A percentile compares a stretch with the other conserved stretches of the same genome.
Conservation (phyloP, 176 grass and related monocot species). For the Microstegium vimineum region DNA sequence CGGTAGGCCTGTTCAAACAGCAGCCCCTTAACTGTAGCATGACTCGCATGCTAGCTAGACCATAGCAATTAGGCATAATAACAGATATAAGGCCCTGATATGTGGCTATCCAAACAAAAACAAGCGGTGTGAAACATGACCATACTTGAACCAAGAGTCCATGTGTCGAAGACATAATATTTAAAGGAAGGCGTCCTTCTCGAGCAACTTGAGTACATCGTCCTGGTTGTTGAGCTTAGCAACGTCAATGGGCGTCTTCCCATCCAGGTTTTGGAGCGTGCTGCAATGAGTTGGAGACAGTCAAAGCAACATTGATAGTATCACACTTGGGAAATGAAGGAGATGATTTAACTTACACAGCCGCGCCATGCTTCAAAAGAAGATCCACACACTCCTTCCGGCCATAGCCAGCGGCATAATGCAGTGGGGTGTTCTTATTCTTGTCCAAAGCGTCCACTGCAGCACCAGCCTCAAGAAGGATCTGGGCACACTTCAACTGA, state of each 20-base stretch:
- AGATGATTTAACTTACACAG: conserved; percentile 68
- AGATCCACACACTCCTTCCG: conserved; percentile 80
- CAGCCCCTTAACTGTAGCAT: too few species aligned
- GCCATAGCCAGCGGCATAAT: conserved; percentile 87
- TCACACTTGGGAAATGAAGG: neutral
- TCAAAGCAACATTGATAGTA: neutral
- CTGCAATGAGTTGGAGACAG: conserved; percentile 29
- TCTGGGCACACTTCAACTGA: conserved; percentile 66
- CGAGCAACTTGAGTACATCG: conserved; percentile 78
- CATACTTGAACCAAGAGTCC: neutral
- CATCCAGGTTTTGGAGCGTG: conserved; percentile 81
- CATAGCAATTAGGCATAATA: too few species aligned
- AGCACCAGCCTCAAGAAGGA: conserved; percentile 70
- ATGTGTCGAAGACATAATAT: neutral
- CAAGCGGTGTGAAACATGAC: conserved; percentile 4
- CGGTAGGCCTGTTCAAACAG: neutral
- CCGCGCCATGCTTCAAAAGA: conserved; percentile 73
- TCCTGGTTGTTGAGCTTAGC: conserved; percentile 91
- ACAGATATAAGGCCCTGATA: neutral
- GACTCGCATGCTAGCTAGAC: neutral
- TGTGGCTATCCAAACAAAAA: conserved; percentile 12
- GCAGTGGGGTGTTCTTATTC: conserved; percentile 90
- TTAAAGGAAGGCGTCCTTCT: conserved; percentile 84
- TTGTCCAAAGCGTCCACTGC: conserved; percentile 75
- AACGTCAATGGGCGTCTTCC: conserved; percentile 83